Conservation (phyloP, 2,329 filamentous ascomycete genomes). For the Monosporascus sp. region DNA sequence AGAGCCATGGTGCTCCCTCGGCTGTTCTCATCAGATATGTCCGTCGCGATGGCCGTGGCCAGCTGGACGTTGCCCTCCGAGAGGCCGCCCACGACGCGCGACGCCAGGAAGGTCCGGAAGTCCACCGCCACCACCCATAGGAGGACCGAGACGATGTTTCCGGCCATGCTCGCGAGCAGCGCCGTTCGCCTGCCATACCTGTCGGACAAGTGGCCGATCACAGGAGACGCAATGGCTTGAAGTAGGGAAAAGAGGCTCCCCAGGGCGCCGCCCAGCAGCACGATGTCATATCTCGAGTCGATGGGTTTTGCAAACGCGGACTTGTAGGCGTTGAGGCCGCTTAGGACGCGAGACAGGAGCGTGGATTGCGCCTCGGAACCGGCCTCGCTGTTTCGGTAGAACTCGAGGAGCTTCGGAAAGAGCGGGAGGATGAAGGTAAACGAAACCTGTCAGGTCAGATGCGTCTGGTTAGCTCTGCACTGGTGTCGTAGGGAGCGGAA, state of each 20-base stretch:
- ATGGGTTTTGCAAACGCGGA: conserved; percentile 87
- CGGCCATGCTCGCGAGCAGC: conserved; percentile 83
- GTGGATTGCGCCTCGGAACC: conserved; percentile 35
- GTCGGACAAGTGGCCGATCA: conserved; percentile 87
- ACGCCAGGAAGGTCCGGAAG: conserved; percentile 94
- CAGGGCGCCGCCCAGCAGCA: conserved; percentile 86
- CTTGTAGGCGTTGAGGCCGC: conserved; percentile 90
- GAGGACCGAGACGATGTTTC: conserved; percentile 88
- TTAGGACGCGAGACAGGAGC: conserved; percentile 72
- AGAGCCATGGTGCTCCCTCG: conserved; percentile 92
- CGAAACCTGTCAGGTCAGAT: conserved; percentile 61
- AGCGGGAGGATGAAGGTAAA: conserved; percentile 98
- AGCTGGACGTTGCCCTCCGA: conserved; percentile 97
- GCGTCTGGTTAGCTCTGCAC: background rate
- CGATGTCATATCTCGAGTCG: conserved; percentile 94
- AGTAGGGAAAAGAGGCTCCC: conserved; percentile 88
- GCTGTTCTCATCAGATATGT: conserved; percentile 82
- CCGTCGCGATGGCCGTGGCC: conserved; percentile 91
- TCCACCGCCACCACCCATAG: conserved; percentile 92
- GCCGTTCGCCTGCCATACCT: conserved; percentile 81
- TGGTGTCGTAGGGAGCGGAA: background rate
- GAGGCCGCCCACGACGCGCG: conserved; percentile 82
- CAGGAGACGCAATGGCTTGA: conserved; percentile 84
- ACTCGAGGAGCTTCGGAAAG: conserved; percentile 90
- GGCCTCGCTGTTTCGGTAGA: conserved; percentile 84